Base-by-base conservation (phyloP, 441 rosid genomes). In the Geranium incanum region DNA sequence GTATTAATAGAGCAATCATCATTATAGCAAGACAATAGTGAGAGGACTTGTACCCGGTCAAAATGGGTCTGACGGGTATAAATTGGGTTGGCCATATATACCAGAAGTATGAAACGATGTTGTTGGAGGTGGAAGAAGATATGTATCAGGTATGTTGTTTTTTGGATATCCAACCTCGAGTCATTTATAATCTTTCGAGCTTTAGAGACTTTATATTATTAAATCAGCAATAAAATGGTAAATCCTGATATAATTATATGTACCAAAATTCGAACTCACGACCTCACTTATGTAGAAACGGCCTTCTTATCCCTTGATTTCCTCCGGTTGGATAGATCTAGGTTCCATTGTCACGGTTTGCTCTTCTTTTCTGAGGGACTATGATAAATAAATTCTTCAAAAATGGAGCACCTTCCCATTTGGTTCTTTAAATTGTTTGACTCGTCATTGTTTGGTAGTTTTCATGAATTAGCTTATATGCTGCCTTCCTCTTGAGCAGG, bases 61-160 rank as follows among this genome's bases (percentile, higher is more conserved):
- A 33, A 38, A 92, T 89, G 97, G 92, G 85, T 76, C 76, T 83
- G 67, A 84, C 83, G 74, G 92, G 96, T 62, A 82, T 89, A 73
- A 78, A 81, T 21, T 92, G 96, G 96, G 89, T 85, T 59, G 97
- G 92, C 4, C 81, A 86, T 76, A 79, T 84, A 52, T 91, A 87
- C 70, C 84, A 86, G 82, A 89, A 89, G 87, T 91, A 89, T 79
- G 95, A 91, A 85, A 84, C 89, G 69, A 85, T 89, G 89, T 89
- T 89, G 79, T 85, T 91, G 82, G 95, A 91, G 82, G 92, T 89
- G 65, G 97, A 91, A 86, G 95, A 91, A 70, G 80, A 85, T 75
- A 81, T 91, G 74, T 87, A 85, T 65, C 87, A 88, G 97, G 95
- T 89, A 79, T 67, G 71, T 68, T 64, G 72, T 71, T 71, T 75